Base-by-base conservation (phyloP, 768 basidiomycete genomes). In the Trametes cingulata region DNA sequence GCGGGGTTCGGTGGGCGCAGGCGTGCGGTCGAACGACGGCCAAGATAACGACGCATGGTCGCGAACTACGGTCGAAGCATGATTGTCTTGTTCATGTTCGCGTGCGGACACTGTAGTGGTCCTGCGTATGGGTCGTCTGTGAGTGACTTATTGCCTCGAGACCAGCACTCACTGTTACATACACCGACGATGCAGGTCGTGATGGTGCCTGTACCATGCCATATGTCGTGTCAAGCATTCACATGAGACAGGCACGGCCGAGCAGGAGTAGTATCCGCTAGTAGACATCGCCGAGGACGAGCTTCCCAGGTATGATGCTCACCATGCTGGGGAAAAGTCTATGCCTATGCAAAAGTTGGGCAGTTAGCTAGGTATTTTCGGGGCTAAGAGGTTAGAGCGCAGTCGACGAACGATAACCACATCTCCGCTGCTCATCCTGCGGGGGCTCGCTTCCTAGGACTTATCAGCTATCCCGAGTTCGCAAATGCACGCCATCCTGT, bases 41-140 rank as follows among this genome's bases (percentile, higher is more conserved):
- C 56, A 47, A 57, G 56, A 57, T 57, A 57, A 49, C 47, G 46
- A 47, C 47, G 56, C 8, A 27, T 17, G 46, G 12, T 25, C 24
- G 25, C 42, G n/a, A 50, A 36, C 48, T 50, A 33, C 15, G 17
- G n/a, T 14, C 35, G 17, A n/a, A 24, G 1, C 50, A 48, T 33
- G 29, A 33, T 48, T 48, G 27, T 33, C 46, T 17, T 14, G 46
- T 13, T 29, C 22, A 20, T 20, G 20, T 46, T 46, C 45, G 24
- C 22, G 45, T 10, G 24, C 39, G 14, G 39, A 19, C 42, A 43
- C 43, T 3, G 14, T 25, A 19, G 8, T n/a, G 22, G 12, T 24
- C 24, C 20, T 45, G 43, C 9, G 43, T 20, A 25, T 4, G 20
- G 22, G 20, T 13, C 20, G 12, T 2, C 20, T 8, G 43, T 45